These are phyloP conservation scores for Anethum foeniculum DNA, from an alignment of 140 eudicot genomes.

Conservation along the genomic window DNA sequence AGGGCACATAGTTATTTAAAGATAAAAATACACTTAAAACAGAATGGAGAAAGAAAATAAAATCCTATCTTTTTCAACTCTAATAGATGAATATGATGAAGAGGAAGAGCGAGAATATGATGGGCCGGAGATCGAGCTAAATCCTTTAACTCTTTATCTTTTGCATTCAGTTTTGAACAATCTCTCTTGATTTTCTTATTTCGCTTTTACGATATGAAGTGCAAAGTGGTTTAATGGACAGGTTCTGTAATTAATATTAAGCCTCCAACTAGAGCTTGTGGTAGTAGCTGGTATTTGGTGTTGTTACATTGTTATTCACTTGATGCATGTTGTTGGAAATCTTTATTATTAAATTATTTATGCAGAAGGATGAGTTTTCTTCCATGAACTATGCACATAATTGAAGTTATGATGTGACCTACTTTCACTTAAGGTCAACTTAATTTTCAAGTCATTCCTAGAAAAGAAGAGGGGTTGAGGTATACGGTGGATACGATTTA, in stretches of 20 bases:
- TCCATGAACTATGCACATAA: neutral
- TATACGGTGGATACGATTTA: neutral
- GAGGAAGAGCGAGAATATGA: too few relatives aligned
- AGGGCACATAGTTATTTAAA: too few relatives aligned
- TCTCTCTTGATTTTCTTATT: neutral
- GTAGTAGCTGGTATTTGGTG: neutral
- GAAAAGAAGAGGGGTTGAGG: neutral
- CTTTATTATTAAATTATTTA: neutral
- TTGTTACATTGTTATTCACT: neutral
- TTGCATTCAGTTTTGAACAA: neutral
- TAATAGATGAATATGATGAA: too few relatives aligned
- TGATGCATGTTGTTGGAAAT: neutral
- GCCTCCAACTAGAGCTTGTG: neutral
- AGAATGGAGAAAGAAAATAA: too few relatives aligned
- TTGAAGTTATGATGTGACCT: neutral
- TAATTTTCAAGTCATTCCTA: neutral
- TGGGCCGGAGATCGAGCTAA: too few relatives aligned
- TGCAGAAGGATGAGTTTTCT: neutral
- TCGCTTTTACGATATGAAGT: neutral
- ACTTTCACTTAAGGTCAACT: neutral
- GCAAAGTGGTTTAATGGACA: neutral
- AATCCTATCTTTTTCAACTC: too few relatives aligned
- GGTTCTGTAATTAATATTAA: neutral
- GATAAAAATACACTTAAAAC: too few relatives aligned
- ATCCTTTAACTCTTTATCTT: neutral